phyloP scores from a whole-genome alignment of 2,329 filamentous ascomycete genomes.

The Cladobotryum protrusum region DNA sequence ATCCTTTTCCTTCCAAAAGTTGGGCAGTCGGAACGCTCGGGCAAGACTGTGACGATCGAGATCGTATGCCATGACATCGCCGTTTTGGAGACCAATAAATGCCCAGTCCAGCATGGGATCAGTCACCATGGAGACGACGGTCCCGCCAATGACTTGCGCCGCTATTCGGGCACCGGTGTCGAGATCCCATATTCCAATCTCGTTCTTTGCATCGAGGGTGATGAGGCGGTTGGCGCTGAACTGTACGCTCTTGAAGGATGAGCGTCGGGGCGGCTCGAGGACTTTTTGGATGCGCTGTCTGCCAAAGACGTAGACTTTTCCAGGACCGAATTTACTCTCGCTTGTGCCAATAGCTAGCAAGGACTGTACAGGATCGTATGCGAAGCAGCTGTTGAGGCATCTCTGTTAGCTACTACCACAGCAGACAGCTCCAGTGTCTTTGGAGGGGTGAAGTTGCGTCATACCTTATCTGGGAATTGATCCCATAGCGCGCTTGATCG shows the following conservation, averaged over 20 bases:
- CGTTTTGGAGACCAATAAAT: conserved; percentile 73
- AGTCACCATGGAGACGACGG: conserved; percentile 66
- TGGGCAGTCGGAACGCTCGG: conserved; percentile 73
- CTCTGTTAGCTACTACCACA: not conserved
- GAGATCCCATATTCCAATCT: conserved; percentile 77
- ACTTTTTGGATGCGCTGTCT: conserved; percentile 72
- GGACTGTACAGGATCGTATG: conserved; percentile 91
- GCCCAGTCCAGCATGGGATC: conserved; percentile 94
- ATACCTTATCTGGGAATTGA: conserved; percentile 68
- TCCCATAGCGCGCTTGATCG: conserved; percentile 75
- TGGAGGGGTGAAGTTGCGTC: conserved; percentile 4
- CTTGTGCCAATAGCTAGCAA: conserved; percentile 87
- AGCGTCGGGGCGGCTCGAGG: conserved; percentile 62
- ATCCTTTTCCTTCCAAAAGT: conserved; percentile 74
- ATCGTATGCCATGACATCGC: conserved; percentile 89
- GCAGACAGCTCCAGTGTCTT: not conserved
- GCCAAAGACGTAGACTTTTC: conserved; percentile 85
- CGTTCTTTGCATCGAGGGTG: conserved; percentile 78
- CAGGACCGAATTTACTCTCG: conserved; percentile 77
- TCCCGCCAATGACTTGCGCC: conserved; percentile 69
- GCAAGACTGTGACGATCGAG: conserved; percentile 69
- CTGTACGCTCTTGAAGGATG: conserved; percentile 70
- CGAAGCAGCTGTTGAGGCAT: conserved; percentile 54
- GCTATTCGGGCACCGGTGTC: conserved; percentile 60
- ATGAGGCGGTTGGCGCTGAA: conserved; percentile 84